Conservation (phyloP, 352 stramenopile genomes). For the Phytophthora parvispora region DNA sequence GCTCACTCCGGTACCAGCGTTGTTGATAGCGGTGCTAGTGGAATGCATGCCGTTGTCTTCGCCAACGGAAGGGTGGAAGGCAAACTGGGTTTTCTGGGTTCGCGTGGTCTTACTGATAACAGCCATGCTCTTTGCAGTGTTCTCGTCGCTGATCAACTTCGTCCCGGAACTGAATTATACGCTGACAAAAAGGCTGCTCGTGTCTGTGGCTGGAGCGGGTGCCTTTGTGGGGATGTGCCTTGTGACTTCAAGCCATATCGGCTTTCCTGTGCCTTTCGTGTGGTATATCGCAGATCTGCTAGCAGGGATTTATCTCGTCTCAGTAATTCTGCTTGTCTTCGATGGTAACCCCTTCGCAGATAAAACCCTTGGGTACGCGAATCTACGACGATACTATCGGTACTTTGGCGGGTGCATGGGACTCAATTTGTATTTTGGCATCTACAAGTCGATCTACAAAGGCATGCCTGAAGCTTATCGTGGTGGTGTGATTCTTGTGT, state of each 20-base stretch:
- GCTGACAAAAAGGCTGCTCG: not conserved
- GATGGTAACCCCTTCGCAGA: not conserved
- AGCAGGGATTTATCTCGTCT: not conserved
- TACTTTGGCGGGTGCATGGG: not conserved
- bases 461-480: not conserved
- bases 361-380: not conserved
- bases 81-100: slow-evolving; percentile 23
- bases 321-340: not conserved
- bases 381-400: not conserved
- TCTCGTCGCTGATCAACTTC: not conserved
- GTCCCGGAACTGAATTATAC: not conserved
- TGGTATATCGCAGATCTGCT: not conserved
- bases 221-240: not conserved
- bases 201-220: not conserved
- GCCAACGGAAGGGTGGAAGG: slow-evolving; percentile 9
- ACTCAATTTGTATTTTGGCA: not conserved
- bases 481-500: not conserved
- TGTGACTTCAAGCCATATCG: not conserved
- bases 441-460: not conserved
- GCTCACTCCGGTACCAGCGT: slow-evolving; percentile 3
- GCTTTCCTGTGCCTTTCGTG: not conserved
- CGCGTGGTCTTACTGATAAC: not conserved
- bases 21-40: slow-evolving; percentile 9
- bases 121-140: slow-evolving; percentile 1
- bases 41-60: slow-evolving; percentile 10